Evolutionary conservation across 805 yeast genomes (phyloP).

Genomic region (Cyberlindnera meyerae): DNA sequence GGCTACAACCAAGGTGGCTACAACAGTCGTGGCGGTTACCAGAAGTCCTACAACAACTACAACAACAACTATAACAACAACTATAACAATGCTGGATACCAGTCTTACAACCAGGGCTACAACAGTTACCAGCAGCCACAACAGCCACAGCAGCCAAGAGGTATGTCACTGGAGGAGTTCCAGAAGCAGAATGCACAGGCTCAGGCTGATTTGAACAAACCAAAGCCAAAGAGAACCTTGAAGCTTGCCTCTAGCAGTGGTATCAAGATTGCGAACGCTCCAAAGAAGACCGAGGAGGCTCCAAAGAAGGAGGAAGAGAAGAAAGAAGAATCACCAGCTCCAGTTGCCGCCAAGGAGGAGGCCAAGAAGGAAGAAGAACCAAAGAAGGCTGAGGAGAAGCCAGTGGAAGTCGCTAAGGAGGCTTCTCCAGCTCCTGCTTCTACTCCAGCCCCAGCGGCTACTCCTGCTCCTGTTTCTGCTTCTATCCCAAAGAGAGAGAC

Average conservation of each 20-base stretch:
- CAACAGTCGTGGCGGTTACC: slow-evolving; percentile 6
- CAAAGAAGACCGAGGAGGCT: slow-evolving; percentile 30
- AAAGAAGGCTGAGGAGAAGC: slow-evolving; percentile 6
- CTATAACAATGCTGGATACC: slow-evolving; percentile 18
- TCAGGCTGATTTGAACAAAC: slow-evolving; percentile 9
- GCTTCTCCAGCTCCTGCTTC: slow-evolving; percentile 22
- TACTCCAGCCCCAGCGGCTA: slow-evolving; percentile 14
- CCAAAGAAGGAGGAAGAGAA: slow-evolving; percentile 19
- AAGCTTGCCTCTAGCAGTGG: slow-evolving; percentile 63
- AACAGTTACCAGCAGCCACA: slow-evolving; percentile 22
- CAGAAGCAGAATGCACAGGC: slow-evolving; percentile 49
- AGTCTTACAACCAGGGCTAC: slow-evolving; percentile 15
- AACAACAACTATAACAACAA: slow-evolving; percentile 14
- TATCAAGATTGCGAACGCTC: slow-evolving; percentile 54
- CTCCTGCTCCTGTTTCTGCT: slow-evolving; percentile 17
- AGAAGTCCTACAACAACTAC: slow-evolving; percentile 11
- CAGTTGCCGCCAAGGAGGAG: slow-evolving; percentile 5
- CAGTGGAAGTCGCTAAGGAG: slow-evolving; percentile 1
- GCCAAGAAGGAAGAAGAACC: slow-evolving; percentile 28
- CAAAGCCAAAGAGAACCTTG: slow-evolving; percentile 51
- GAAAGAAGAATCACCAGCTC: no score
- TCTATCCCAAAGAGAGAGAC: slow-evolving; percentile 8
- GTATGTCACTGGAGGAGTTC: slow-evolving; percentile 79
- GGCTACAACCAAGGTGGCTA: slow-evolving; percentile 4
- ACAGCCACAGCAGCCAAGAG: slow-evolving; percentile 34